A percentile compares a stretch with the other conserved stretches of the same genome.
phyloP scores from a whole-genome alignment of 179 eudicot species.

The Spinacia oleracea region DNA sequence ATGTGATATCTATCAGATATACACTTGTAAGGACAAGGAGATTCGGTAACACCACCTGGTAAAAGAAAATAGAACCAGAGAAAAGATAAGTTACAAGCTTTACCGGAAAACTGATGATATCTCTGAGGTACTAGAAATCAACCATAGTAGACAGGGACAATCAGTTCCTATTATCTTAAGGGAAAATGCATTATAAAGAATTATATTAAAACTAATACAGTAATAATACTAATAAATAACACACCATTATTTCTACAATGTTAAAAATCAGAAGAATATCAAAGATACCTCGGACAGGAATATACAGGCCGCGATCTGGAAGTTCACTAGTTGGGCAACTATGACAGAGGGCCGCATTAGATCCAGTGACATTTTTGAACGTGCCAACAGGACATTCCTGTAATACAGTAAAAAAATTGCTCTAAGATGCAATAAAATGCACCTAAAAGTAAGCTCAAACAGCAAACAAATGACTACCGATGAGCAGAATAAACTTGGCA shows the following conservation, averaged over 20 bases:
- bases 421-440: conserved; percentile 6
- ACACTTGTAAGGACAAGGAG: conserved; percentile 95
- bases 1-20: conserved; percentile 89
- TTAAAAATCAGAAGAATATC: not conserved
- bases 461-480: not conserved
- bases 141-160: not conserved
- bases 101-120: not conserved
- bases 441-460: conserved; percentile 1
- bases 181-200: not conserved
- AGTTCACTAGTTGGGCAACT: conserved; percentile 73
- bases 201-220: not conserved
- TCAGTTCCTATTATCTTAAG: not conserved
- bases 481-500: not conserved
- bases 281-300: conserved; percentile 71
- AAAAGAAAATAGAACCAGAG: conserved; percentile 10
- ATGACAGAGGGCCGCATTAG: conserved; percentile 64
- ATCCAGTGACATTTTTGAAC: conserved; percentile 82
- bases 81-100: not conserved
- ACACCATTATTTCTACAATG: not conserved
- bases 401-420: not conserved
- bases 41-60: conserved; percentile 81
- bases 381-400: conserved; percentile 99
- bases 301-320: conserved; percentile 76
- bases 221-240: not conserved
- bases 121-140: not conserved